Percentiles rank a stretch among this genome's conserved stretches.
phyloP scores from a whole-genome alignment of 495 filamentous ascomycete genomes.

The Parathielavia appendiculata region DNA sequence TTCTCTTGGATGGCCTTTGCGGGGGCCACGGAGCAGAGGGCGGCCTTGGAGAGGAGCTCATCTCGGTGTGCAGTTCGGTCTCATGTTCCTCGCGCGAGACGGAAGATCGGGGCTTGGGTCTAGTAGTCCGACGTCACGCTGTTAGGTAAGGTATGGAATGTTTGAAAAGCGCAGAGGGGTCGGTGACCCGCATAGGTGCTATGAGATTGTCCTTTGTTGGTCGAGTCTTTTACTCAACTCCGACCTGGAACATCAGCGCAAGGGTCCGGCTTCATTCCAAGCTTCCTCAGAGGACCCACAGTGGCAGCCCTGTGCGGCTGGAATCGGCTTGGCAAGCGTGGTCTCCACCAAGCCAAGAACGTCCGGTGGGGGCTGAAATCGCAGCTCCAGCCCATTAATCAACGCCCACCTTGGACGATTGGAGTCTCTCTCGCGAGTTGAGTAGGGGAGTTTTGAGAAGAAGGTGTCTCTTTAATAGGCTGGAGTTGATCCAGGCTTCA shows the following conservation, averaged over 20 bases:
- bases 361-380: neutral
- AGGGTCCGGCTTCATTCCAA: neutral
- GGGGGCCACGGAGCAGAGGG: slow-evolving; percentile 32
- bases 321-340: neutral
- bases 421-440: too few relatives aligned
- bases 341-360: too few relatives aligned
- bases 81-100: neutral
- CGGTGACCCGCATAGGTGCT: neutral
- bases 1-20: slow-evolving; percentile 34
- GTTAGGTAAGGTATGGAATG: neutral
- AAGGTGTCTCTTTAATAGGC: too few relatives aligned
- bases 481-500: too few relatives aligned
- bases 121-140: neutral
- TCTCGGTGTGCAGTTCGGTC: slow-evolving; percentile 13
- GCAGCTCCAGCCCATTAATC: neutral
- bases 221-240: neutral
- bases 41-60: slow-evolving; percentile 32
- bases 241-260: neutral
- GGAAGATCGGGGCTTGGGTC: neutral
- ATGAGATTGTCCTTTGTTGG: slow-evolving; percentile 4
- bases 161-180: neutral
- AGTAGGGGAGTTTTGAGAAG: too few relatives aligned
- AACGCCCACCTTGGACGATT: too few relatives aligned
- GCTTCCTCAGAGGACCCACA: too few relatives aligned
- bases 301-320: neutral